phyloP scores from a whole-genome alignment of 148 eudicot genomes.

The Diospyros kaki region DNA sequence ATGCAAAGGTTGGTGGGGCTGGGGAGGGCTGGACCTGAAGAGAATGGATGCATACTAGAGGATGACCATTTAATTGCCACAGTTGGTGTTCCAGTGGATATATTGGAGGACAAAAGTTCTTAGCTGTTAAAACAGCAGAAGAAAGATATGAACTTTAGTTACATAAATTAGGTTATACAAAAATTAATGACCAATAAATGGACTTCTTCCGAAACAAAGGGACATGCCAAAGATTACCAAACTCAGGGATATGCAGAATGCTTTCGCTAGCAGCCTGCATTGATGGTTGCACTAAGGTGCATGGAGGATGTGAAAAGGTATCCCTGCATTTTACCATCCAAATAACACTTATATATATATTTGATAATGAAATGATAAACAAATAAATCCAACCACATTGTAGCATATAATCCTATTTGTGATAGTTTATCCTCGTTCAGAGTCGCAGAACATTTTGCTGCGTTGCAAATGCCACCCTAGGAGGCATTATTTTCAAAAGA shows the following conservation, averaged over 20 bases:
- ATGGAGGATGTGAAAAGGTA: conserved; percentile 82
- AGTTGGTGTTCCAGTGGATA: conserved; percentile 64
- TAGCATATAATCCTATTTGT: background rate
- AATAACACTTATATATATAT: background rate
- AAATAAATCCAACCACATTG: background rate
- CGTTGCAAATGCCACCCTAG: background rate
- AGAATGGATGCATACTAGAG: conserved; percentile 68
- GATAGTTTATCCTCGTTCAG: background rate
- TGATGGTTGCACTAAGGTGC: conserved; percentile 88
- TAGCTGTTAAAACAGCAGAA: conserved; percentile 43
- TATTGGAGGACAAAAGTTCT: conserved; percentile 81
- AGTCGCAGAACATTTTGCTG: background rate
- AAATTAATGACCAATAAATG: conserved; percentile 3
- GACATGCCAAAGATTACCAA: conserved; percentile 46
- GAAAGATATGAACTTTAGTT: conserved; percentile 11
- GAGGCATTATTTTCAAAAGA: background rate
- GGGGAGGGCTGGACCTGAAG: conserved; percentile 85
- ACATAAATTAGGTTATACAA: background rate
- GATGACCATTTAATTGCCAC: conserved; percentile 54
- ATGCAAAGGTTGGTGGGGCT: conserved; percentile 68
- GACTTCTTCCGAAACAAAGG: conserved; percentile 3
- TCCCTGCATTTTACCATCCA: conserved; percentile 55
- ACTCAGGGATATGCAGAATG: conserved; percentile 54
- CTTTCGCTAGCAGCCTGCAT: conserved; percentile 48
- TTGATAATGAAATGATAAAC: background rate